Evolutionary conservation across 2,329 filamentous ascomycete genomes (phyloP).

Genomic region (Calonectria crousiana): DNA sequence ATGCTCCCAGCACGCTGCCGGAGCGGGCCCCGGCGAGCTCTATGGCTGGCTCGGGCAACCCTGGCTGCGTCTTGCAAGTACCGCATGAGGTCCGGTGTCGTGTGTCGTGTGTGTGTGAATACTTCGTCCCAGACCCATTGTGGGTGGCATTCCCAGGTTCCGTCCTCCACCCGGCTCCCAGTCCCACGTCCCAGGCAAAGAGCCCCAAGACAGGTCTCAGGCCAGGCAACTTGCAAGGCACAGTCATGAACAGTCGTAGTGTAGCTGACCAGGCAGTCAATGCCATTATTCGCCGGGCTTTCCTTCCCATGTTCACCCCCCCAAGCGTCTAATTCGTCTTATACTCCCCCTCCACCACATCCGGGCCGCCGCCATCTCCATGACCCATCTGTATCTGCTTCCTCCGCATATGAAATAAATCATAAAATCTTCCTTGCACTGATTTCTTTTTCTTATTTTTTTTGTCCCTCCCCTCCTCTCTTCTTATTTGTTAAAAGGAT

Average conservation of each 20-base stretch:
- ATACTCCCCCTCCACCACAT: background rate
- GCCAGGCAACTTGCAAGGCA: background rate
- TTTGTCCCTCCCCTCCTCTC: background rate
- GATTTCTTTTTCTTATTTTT: background rate
- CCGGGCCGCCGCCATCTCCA: conserved; percentile 1
- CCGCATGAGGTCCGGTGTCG: background rate
- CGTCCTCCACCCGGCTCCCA: background rate
- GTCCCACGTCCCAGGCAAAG: background rate
- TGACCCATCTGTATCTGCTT: background rate
- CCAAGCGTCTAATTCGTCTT: background rate
- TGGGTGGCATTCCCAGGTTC: conserved; percentile 1
- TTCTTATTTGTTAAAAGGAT: background rate
- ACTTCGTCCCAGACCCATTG: background rate
- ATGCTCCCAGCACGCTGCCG: background rate
- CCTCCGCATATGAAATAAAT: background rate
- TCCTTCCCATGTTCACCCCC: background rate
- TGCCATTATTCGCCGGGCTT: background rate
- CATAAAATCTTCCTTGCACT: background rate
- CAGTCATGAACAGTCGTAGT: background rate
- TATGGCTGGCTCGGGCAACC: background rate
- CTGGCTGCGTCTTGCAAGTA: background rate
- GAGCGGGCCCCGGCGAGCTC: background rate
- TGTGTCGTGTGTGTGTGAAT: conserved; percentile 7
- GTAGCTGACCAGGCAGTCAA: background rate
- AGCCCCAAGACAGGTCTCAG: background rate